phyloP scores from a whole-genome alignment of 2,329 filamentous ascomycete species.

The Fusarium sp. region DNA sequence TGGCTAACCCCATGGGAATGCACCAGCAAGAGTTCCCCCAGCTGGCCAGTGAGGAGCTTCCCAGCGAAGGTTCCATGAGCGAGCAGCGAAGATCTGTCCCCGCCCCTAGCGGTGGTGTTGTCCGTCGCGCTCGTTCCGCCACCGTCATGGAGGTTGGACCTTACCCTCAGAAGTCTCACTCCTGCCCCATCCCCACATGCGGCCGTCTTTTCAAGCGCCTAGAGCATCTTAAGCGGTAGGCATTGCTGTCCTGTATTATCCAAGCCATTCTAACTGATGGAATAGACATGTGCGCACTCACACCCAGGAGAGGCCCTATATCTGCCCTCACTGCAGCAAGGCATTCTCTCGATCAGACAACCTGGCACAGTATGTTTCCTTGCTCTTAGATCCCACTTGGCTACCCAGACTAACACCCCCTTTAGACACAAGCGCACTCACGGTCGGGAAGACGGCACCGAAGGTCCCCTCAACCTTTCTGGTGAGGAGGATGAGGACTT shows the following conservation, averaged over 20 bases:
- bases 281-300: slow-evolving; percentile 97
- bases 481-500: slow-evolving; percentile 89
- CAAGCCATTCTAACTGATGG: slow-evolving; percentile 28
- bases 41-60: slow-evolving; percentile 71
- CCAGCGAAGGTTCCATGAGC: slow-evolving; percentile 59
- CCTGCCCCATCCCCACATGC: slow-evolving; percentile 98
- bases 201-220: slow-evolving; percentile 98
- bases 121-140: slow-evolving; percentile 90
- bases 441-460: slow-evolving; percentile 72
- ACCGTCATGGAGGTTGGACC: slow-evolving; percentile 97
- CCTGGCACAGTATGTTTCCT: slow-evolving; percentile 85
- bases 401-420: slow-evolving; percentile 23
- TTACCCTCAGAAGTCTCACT: slow-evolving; percentile 97
- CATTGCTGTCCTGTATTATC: slow-evolving; percentile 53
- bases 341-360: slow-evolving; percentile 99
- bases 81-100: slow-evolving; percentile 76
- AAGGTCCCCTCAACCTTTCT: slow-evolving; percentile 70
- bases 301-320: slow-evolving; percentile 98
- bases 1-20: slow-evolving; percentile 76
- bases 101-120: slow-evolving; percentile 79
- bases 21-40: slow-evolving; percentile 79
- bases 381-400: slow-evolving; percentile 49
- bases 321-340: slow-evolving; percentile 98
- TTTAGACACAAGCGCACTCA: slow-evolving; percentile 84
- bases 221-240: slow-evolving; percentile 98